Evolutionary conservation across 805 yeast genomes (phyloP), one percentile per base, ranked within the genome.

Genomic region (Clavispora carvajalis): DNA sequence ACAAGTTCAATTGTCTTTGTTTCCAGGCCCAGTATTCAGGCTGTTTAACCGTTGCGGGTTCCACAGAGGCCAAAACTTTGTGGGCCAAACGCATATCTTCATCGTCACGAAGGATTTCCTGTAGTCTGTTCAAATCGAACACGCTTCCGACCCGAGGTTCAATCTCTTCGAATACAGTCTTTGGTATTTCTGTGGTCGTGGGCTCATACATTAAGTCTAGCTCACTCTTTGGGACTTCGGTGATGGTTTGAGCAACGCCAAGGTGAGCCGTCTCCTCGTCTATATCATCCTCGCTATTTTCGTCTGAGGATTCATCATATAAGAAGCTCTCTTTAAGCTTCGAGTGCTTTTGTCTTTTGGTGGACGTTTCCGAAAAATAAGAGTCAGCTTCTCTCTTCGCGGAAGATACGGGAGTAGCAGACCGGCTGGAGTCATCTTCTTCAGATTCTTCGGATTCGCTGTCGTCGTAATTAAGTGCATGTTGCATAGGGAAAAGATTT

Each of bases 21-120:
- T 72, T 78, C 87, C 88, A 85, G 1, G 83, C 76, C 88, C 88
- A 81, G 47, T 74, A 80, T 8, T 70, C 69, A 4, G 73, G 53
- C 51, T 74, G 69, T 15, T 55, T 60, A 18, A 61, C 58, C 5
- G 53, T 57, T 5, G 53, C 45, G 5, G 53, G 34, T 22, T 46
- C 48, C 3, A 53, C 37, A 10, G 44, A 53, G 4, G 45, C 39
- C 9, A 81, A 58, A 0, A 77, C 65, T 40, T 71, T 67, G 39
- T 68, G 67, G 16, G 85, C 70, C 13, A 83, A 54, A 26, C 54
- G 57, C 36, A 80, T 62, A 58, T 89, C 97, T 57, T 90, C 96
- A 1, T 76, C 79, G 54, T 89, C 96, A 50, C 77, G 78, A 5
- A 89, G 61, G 2, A 78, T 41, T 2, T 59, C 54, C 46, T 82